Base-by-base conservation (phyloP, 768 basidiomycete species). In the Amanita polypyramis region DNA sequence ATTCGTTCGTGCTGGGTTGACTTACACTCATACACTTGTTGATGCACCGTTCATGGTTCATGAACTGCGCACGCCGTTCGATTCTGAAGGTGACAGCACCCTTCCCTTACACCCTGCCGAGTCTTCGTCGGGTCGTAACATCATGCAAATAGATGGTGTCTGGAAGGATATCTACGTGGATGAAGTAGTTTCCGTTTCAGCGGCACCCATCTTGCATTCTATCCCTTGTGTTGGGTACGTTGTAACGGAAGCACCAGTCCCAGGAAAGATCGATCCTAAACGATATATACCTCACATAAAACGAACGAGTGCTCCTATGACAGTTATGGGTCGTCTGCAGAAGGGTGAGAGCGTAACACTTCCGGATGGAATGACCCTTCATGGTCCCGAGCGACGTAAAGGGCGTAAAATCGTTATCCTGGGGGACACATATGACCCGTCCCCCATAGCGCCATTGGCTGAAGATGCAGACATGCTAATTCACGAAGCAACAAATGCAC, bases 401-500 rank as follows among this genome's bases (percentile, higher is more conserved):
- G 92, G 89, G 2, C 72, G 88, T 43, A 89, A 89, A 61, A 54
- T 95, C 19, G 82, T 78, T 25, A 77, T 96, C 49, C 70, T 94
- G 30, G 92, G 92, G 0, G 93, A 94, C 55, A 92, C 90, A 4
- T 81, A 73, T 58, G 80, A 95, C 61, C 84, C 85, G 4, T 80
- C 79, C n/a, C 68, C 76, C 3, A 82, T 86, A 32, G 67, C 66
- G 17, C 62, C 66, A 7, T 61, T 90, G 6, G 85, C 85, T 15
- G 60, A 63, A 59, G 77, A 77, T 45, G 76, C 82, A 25, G 84
- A 90, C 52, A 53, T 94, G 36, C 65, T 94, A 23, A 70, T 95
- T 25, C 92, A 96, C 57, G 92, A 96, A 64, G 85, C 87, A 8
- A 95, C 91, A 7, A 95, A 94, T 58, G 86, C 90, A 1, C 78